Evolutionary conservation across 129 eudicot species (phyloP), one percentile per base, ranked within the genome.

Genomic region (Mikania micrantha): DNA sequence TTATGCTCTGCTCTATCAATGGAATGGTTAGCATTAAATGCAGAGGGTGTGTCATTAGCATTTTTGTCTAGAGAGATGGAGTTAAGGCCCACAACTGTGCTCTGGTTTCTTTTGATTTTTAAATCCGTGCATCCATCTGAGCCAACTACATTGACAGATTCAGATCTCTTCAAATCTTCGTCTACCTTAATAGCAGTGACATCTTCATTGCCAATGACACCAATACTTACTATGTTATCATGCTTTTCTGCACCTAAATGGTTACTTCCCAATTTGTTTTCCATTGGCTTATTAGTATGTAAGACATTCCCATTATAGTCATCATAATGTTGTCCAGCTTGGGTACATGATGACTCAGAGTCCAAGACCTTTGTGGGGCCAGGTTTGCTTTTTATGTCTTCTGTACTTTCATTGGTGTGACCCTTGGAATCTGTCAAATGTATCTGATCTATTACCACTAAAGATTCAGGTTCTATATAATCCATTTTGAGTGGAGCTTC

Each of bases 311-410:
- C 77, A 41, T 72, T 78, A 71, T 73, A 74, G 27, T 87, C 96
- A 72, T 88, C 92, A 72, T 58, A 29, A 52, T 64, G 83, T 36
- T 47, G 72, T 61, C 78, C 74, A 32, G 71, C 71, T 34, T 53
- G 85, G 27, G 84, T 81, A 77, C 90, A 75, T 42, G 90, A 81
- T 13, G 93, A 89, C 74, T 84, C 96, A 9, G 82, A 78, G 69
- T 85, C 85, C 72, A 85, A 79, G 35, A 65, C 81, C 77, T 79
- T 85, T 9, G 73, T 50, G 34, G 68, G 44, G 29, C 36, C 81
- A 17, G 25, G 60, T 69, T 64, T 40, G 32, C 50, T 67, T 71
- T 71, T 66, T 24, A 35, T 73, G 61, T 84, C 87, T 52, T 76
- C 82, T 31, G 66, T 36, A 45, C 64, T 65, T 67, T 69, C 95